Base-by-base conservation (phyloP, 2,329 filamentous ascomycete genomes). In the Lecanoromycetidae sp. region DNA sequence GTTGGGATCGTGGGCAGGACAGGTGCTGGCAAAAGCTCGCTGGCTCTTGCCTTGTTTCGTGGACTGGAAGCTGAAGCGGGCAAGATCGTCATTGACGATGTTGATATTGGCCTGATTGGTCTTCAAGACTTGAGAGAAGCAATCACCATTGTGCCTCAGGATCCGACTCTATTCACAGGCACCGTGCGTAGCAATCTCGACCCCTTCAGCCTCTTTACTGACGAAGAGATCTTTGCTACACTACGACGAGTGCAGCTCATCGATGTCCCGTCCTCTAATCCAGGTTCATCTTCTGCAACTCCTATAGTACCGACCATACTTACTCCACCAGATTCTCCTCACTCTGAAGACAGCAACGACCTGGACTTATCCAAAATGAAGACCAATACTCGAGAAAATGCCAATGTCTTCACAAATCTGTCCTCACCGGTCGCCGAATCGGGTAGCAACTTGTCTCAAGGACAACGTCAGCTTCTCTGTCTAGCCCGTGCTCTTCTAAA, bases 91-190 rank as follows among this genome's bases (percentile, higher is more conserved):
- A 86, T 98, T 45, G 91, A 98, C 56, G 83, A 81, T 53, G 69
- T 98, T n/a, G 86, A 96, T 58, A 87, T 96, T 59, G 81, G 86
- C 42, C 70, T 74, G 52, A 95, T 98, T 54, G 91, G 91, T 5
- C 75, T 98, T n/a, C 84, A 86, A 54, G 90, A 96, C 65, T 71
- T 98, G 57, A 84, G 91, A 46, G 84, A 94, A 66, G 82, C 85
- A 38, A 93, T 98, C 57, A 95, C 93, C 0, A 96, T 98, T 65
- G 91, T 98, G 48, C 91, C 91, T 23, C 91, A 98, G 68, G 91
- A 98, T 61, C 91, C 86, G 46, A 96, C 90, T 0, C 72, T 96
- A 1, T 96, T 96, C 66, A 88, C 81, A 12, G 90, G 90, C 54
- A 95, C 88, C 0, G 84, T 96, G 53, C 79, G 90, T 53, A 87